Conservation (phyloP, 1,284 basidiomycete species). For the Boletus albobrunnescens region DNA sequence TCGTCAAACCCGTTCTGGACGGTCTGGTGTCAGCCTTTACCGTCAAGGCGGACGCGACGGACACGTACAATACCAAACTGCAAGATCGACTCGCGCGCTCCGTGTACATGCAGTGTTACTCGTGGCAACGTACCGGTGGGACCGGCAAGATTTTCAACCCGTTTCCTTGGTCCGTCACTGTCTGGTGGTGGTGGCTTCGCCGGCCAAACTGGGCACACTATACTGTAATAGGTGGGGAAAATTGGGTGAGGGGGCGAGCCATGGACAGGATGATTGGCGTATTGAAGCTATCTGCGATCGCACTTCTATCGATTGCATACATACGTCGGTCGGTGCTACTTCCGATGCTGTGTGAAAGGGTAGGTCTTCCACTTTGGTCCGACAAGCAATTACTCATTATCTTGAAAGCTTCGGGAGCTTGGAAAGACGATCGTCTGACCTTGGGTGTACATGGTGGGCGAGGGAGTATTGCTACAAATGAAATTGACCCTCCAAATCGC, state of each 20-base stretch:
- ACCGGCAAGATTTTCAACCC: constrained; percentile 27
- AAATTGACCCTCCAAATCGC: background rate
- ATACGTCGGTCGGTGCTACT: constrained; percentile 5
- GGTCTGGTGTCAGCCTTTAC: constrained; percentile 26
- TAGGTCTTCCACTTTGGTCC: background rate
- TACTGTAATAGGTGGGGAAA: constrained; percentile 20
- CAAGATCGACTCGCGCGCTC: constrained; percentile 22
- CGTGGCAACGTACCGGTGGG: constrained; percentile 25
- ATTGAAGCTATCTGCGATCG: constrained; percentile 7
- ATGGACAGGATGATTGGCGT: constrained; percentile 3
- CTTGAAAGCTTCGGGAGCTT: constrained; percentile 1
- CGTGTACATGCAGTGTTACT: constrained; percentile 26
- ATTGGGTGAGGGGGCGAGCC: constrained; percentile 19
- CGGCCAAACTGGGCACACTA: constrained; percentile 29
- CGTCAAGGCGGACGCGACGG: constrained; percentile 23
- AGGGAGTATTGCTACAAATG: too few relatives aligned
- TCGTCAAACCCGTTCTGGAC: constrained; percentile 29
- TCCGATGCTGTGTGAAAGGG: constrained; percentile 3
- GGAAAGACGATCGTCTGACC: background rate
- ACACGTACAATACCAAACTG: constrained; percentile 27
- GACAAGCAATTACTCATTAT: background rate
- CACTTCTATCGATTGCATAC: constrained; percentile 10
- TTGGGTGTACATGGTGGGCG: background rate
- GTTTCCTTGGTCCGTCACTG: constrained; percentile 29
- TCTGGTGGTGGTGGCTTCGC: constrained; percentile 33